A percentile compares a stretch with the other conserved stretches of the same genome.
Conservation (phyloP, 805 yeast genomes). For the Candida caryicola region DNA sequence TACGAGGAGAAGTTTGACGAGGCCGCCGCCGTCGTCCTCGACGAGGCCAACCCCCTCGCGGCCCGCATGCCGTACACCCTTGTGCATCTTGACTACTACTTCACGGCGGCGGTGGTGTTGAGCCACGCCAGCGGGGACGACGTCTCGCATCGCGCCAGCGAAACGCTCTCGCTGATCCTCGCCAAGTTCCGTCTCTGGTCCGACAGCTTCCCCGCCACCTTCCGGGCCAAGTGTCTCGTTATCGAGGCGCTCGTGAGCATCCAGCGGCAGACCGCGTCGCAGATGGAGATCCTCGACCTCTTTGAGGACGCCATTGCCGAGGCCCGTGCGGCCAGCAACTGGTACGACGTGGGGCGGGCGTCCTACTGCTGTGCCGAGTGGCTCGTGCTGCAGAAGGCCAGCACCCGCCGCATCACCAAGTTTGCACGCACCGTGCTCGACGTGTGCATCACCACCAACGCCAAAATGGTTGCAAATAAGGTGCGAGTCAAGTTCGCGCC, state of each 20-base stretch:
- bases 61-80: slow-evolving; percentile 16
- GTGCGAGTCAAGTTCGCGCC: slow-evolving; percentile 29
- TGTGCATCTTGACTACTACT: slow-evolving; percentile 21
- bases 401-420: slow-evolving; percentile 31
- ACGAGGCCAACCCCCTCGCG: background rate
- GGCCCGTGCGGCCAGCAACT: slow-evolving; percentile 27
- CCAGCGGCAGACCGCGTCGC: slow-evolving; percentile 16
- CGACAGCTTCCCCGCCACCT: slow-evolving; percentile 32
- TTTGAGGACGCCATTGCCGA: slow-evolving; percentile 46
- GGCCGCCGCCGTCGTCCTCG: slow-evolving; percentile 8
- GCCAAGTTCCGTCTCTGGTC: slow-evolving; percentile 33
- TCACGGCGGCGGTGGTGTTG: slow-evolving; percentile 16
- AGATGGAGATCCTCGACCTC: slow-evolving; percentile 39
- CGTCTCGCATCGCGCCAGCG: slow-evolving; percentile 15
- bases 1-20: slow-evolving; percentile 15
- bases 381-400: slow-evolving; percentile 21
- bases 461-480: slow-evolving; percentile 18
- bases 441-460: slow-evolving; percentile 29
- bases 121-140: slow-evolving; percentile 5
- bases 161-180: slow-evolving; percentile 17
- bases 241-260: slow-evolving; percentile 29
- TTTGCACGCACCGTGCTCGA: slow-evolving; percentile 39
- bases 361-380: slow-evolving; percentile 44
- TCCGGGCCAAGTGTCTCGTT: slow-evolving; percentile 35
- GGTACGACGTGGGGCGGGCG: slow-evolving; percentile 39